These are phyloP conservation scores for Lavandula angustifolia DNA, from an alignment of 257 asterid species.

Conservation along the genomic window DNA sequence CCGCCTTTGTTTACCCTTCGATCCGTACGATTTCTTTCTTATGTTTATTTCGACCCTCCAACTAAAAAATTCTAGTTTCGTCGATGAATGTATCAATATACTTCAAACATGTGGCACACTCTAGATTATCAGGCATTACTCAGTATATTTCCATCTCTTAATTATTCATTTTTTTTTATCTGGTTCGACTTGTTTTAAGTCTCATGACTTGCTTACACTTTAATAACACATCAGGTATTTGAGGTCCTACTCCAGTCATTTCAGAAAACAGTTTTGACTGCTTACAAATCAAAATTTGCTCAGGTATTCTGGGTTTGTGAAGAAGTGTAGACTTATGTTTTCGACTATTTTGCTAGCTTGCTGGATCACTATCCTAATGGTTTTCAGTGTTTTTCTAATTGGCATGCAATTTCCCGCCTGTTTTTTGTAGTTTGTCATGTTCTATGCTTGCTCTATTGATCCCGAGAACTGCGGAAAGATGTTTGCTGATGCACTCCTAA, in stretches of 20 bases:
- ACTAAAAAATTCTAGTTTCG: no score
- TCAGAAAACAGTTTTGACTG: conserved; percentile 76
- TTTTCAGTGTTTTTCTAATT: conserved; percentile 14
- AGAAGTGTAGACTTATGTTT: background rate
- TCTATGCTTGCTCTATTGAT: conserved; percentile 94
- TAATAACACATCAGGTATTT: conserved; percentile 60
- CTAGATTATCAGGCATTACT: no score
- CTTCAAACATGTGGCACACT: background rate
- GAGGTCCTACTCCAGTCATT: conserved; percentile 80
- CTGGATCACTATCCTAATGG: conserved; percentile 12
- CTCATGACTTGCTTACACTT: conserved; percentile 25
- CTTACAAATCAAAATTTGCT: conserved; percentile 85
- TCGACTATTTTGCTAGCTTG: background rate
- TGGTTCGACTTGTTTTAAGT: conserved; percentile 9
- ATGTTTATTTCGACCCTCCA: no score
- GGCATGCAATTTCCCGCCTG: background rate
- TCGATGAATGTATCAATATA: background rate
- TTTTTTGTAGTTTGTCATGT: conserved; percentile 79
- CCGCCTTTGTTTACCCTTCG: no score
- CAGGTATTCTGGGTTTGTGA: conserved; percentile 56
- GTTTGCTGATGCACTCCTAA: conserved; percentile 52
- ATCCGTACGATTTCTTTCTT: no score
- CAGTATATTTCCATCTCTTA: background rate
- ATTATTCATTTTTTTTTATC: no score
- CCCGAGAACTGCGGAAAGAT: conserved; percentile 74